Evolutionary conservation across 768 basidiomycete genomes (phyloP), one percentile per base, ranked within the genome.

Genomic region (Ephemerocybe angulata): DNA sequence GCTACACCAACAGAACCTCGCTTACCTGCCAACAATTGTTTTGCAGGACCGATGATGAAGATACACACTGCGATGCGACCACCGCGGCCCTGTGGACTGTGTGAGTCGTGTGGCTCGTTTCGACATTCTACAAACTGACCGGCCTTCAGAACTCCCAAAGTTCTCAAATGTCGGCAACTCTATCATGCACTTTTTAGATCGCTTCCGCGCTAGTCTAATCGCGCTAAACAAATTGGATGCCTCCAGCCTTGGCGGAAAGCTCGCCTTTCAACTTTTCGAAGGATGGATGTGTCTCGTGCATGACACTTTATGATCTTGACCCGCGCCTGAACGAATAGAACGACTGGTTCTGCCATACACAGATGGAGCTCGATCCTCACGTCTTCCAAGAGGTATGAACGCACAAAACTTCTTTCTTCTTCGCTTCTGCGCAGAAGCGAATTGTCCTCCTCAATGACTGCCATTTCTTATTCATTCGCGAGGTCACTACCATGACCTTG

Each of bases 361-460:
- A 95, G 41, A 70, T 84, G 33, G 90, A 94, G 67, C 82, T 95
- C 62, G 90, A 97, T 64, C 76, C 90, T 7, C 91, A 96, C 63
- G 88, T 95, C 57, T 95, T 97, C 67, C 90, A 96, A 68, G 93
- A 97, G 71, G 90, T 98, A 29, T 96, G 95, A 93, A 93, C 90
- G 31, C 86, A 85, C 66, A 88, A 93, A 67, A 88, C 98, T 73
- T 87, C 85, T 25, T 88, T 94, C 67, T 97, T 95, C 75, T 88
- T 97, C 67, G 80, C 88, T 61, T 82, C 82, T 59, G 83, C 87
- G 0, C 80, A 86, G 59, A 86, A 87, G 60, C 87, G 93, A 48
- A 83, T 87, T 19, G 74, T 85, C 55, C 79, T 97, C 43, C 84
- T 96, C 62, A 86, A 87, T 60, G 83, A 98, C 44, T 88, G 91